phyloP scores from a whole-genome alignment of 1,139 yeast genomes.

The Sugiyamaella pinicola region DNA sequence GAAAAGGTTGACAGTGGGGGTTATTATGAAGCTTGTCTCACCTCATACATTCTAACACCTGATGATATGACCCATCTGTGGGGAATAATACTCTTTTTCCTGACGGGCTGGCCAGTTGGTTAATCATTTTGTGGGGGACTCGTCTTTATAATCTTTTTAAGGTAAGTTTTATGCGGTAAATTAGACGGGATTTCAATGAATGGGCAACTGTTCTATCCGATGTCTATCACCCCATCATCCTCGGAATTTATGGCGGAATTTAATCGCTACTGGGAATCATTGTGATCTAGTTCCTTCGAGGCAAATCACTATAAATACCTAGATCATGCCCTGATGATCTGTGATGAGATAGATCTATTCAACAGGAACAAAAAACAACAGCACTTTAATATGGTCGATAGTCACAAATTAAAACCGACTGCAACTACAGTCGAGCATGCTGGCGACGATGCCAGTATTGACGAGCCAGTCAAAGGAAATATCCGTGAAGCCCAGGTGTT shows the following conservation, averaged over 20 bases:
- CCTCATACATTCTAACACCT: background rate
- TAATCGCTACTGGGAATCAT: background rate
- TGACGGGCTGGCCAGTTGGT: background rate
- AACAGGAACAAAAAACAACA: no score
- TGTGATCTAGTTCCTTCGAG: background rate
- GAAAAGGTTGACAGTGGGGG: slow-evolving; percentile 8
- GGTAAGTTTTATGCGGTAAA: slow-evolving; percentile 2
- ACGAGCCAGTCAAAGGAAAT: slow-evolving; percentile 16
- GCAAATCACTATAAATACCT: background rate
- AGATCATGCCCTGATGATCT: background rate
- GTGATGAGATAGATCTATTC: background rate
- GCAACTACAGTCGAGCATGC: slow-evolving; percentile 23
- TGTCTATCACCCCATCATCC: background rate
- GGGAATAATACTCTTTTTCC: background rate
- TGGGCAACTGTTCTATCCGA: background rate
- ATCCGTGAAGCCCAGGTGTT: slow-evolving; percentile 21
- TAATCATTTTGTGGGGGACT: background rate
- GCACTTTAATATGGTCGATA: no score
- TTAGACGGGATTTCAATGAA: slow-evolving; percentile 2
- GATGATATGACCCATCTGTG: background rate
- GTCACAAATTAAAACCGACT: background rate
- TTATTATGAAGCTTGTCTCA: background rate
- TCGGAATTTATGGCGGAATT: background rate
- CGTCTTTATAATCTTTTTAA: background rate
- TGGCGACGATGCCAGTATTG: slow-evolving; percentile 14